Percentiles rank a stretch among this genome's conserved stretches.
Evolutionary conservation across 1,139 yeast genomes (phyloP).

Genomic region (Taphrina confusa): DNA sequence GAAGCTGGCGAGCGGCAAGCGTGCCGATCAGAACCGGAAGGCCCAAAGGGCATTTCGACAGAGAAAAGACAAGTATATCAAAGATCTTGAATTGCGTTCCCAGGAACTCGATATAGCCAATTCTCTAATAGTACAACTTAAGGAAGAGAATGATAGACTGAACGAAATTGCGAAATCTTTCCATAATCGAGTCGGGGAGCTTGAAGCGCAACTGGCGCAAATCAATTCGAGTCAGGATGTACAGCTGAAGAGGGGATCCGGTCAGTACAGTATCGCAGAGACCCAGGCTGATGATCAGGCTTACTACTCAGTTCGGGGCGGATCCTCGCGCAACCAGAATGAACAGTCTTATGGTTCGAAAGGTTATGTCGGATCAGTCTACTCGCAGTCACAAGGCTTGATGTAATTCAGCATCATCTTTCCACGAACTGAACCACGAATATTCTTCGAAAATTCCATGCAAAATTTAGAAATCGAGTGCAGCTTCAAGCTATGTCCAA

Average conservation of each 20-base stretch:
- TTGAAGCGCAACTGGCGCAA: constrained; percentile 22
- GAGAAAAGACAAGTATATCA: constrained; percentile 83
- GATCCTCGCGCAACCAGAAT: constrained; percentile 6
- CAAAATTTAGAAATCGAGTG: too few species aligned
- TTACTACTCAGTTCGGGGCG: constrained; percentile 12
- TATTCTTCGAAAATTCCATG: too few species aligned
- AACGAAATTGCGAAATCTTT: constrained; percentile 42
- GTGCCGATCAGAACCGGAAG: constrained; percentile 96
- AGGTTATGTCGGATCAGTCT: constrained; percentile 13
- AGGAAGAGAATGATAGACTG: constrained; percentile 50
- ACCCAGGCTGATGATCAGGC: constrained; percentile 1
- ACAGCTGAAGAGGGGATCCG: not conserved
- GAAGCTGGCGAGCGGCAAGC: constrained; percentile 63
- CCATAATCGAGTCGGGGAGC: constrained; percentile 24
- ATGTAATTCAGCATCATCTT: too few species aligned
- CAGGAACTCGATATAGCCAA: constrained; percentile 33
- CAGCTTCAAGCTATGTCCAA: too few species aligned
- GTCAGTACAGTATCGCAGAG: not conserved
- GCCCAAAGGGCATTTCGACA: constrained; percentile 97
- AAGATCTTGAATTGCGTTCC: constrained; percentile 62
- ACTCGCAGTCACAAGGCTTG: constrained; percentile 14
- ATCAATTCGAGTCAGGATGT: not conserved
- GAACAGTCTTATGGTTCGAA: constrained; percentile 11
- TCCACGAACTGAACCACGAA: too few species aligned
- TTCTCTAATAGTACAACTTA: constrained; percentile 68